These are phyloP conservation scores for Lactifluus subvellereus DNA, from an alignment of 768 basidiomycete species.

Conservation along the genomic window DNA sequence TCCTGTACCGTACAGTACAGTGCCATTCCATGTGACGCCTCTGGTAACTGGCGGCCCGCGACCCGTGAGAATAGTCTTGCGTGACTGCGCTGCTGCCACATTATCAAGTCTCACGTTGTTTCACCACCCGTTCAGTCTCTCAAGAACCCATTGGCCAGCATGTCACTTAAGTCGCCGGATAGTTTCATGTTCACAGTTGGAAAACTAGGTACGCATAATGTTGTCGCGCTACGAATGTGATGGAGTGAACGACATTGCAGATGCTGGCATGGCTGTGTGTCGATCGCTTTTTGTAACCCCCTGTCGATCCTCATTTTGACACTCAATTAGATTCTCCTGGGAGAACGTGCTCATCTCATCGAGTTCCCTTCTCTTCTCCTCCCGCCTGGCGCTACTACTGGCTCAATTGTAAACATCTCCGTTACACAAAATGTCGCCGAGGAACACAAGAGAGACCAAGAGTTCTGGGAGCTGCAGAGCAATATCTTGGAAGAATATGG, in stretches of 20 bases:
- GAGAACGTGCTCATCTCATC: slow-evolving; percentile 91
- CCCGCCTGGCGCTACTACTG: slow-evolving; percentile 86
- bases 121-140: not conserved
- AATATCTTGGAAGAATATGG: slow-evolving; percentile 77
- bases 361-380: slow-evolving; percentile 96
- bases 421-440: slow-evolving; percentile 83
- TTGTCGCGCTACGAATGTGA: slow-evolving; percentile 6
- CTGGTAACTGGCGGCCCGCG: not conserved
- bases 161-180: slow-evolving; percentile 39
- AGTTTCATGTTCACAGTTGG: slow-evolving; percentile 91
- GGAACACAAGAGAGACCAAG: slow-evolving; percentile 72
- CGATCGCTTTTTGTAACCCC: not conserved
- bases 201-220: slow-evolving; percentile 67
- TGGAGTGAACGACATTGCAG: slow-evolving; percentile 36
- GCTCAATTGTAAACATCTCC: slow-evolving; percentile 95
- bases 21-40: too few species aligned
- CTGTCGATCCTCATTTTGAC: slow-evolving; percentile 23
- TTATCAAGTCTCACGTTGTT: not conserved
- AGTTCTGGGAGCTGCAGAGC: slow-evolving; percentile 82
- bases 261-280: slow-evolving; percentile 89
- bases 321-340: slow-evolving; percentile 69
- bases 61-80: slow-evolving; percentile 1
- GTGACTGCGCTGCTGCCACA: not conserved
- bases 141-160: not conserved
- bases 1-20: not conserved